Evolutionary conservation across 2,329 filamentous ascomycete species (phyloP).

Genomic region (Colletotrichum liaoningense): DNA sequence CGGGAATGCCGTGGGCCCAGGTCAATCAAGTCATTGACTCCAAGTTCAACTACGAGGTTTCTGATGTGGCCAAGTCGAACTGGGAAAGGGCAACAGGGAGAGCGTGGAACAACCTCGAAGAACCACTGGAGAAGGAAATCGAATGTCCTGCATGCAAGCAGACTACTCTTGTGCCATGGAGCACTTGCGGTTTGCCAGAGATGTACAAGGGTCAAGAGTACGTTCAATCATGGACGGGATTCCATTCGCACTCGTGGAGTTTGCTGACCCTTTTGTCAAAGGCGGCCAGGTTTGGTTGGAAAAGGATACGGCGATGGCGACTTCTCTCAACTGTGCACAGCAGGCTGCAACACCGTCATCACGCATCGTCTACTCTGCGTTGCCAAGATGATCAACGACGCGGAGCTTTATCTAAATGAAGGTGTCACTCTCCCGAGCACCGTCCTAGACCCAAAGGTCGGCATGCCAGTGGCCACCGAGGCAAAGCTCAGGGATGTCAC

Average conservation of each 20-base stretch:
- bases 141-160: constrained; percentile 66
- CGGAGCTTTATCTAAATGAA: constrained; percentile 57
- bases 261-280: background rate
- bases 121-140: constrained; percentile 59
- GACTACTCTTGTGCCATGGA: constrained; percentile 67
- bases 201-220: constrained; percentile 46
- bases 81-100: constrained; percentile 63
- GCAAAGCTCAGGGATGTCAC: constrained; percentile 46
- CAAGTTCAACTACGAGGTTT: constrained; percentile 66
- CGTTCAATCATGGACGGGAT: background rate
- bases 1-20: constrained; percentile 74
- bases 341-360: constrained; percentile 60
- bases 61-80: constrained; percentile 51
- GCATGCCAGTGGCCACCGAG: constrained; percentile 54
- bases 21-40: constrained; percentile 69
- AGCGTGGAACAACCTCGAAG: constrained; percentile 70
- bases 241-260: fast-evolving
- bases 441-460: constrained; percentile 64
- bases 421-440: constrained; percentile 75
- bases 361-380: constrained; percentile 70
- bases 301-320: constrained; percentile 70
- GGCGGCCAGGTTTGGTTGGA: constrained; percentile 53
- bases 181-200: constrained; percentile 54
- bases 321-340: constrained; percentile 61
- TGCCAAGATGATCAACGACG: constrained; percentile 70